Conservation (phyloP, 306 rosid genomes). For the Dalbergia cultrata region DNA sequence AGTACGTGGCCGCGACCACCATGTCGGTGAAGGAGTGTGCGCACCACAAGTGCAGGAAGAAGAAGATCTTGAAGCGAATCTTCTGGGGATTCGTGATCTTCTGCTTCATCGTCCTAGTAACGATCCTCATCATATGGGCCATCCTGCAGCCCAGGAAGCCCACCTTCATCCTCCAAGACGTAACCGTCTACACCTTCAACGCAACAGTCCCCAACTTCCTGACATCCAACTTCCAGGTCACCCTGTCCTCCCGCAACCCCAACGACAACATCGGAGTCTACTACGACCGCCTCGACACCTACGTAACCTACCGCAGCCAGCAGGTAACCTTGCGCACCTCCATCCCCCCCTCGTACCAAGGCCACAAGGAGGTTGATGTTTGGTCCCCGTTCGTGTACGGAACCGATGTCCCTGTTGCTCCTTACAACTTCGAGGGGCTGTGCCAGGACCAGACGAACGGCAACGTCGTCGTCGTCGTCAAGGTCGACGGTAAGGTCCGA, state of each 20-base stretch:
- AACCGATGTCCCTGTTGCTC: slow-evolving; percentile 79
- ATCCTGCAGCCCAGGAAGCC: slow-evolving; percentile 80
- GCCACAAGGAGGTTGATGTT: slow-evolving; percentile 77
- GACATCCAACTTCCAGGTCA: slow-evolving; percentile 83
- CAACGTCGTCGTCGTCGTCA: slow-evolving; percentile 60
- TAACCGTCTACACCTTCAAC: slow-evolving; percentile 91
- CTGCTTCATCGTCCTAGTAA: slow-evolving; percentile 65
- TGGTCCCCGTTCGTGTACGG: slow-evolving; percentile 97
- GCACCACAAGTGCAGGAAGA: slow-evolving; percentile 58
- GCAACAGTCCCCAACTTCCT: slow-evolving; percentile 76
- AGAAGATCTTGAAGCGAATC: slow-evolving; percentile 13
- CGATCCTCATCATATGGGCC: slow-evolving; percentile 79
- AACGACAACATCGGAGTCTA: slow-evolving; percentile 85
- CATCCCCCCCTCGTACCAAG: slow-evolving; percentile 88
- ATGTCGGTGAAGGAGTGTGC: slow-evolving; percentile 71
- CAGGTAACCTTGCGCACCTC: slow-evolving; percentile 75
- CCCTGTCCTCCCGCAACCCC: slow-evolving; percentile 81
- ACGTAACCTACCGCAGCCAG: slow-evolving; percentile 72
- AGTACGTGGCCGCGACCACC: neutral
- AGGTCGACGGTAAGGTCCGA: slow-evolving; percentile 74
- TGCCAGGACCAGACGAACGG: slow-evolving; percentile 73
- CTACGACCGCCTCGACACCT: slow-evolving; percentile 82
- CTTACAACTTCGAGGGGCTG: slow-evolving; percentile 61
- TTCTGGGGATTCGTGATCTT: slow-evolving; percentile 60
- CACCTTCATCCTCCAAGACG: slow-evolving; percentile 87